These are phyloP conservation scores for Tetracladium maxilliforme DNA, from an alignment of 2,329 filamentous ascomycete species.

Conservation along the genomic window DNA sequence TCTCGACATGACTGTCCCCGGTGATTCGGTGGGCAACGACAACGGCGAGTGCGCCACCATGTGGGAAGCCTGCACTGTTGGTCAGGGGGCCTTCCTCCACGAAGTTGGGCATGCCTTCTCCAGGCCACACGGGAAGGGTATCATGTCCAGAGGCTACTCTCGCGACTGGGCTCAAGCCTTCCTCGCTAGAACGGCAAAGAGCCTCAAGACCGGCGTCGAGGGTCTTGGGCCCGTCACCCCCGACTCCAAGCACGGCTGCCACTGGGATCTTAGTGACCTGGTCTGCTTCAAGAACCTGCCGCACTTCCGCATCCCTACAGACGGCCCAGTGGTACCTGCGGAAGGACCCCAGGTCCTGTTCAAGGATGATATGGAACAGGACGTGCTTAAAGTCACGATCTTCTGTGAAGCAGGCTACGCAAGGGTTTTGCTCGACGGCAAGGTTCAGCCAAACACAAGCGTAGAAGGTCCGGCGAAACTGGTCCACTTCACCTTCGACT, in stretches of 20 bases:
- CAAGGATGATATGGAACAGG: too few species aligned
- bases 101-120: conserved; percentile 59
- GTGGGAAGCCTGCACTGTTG: conserved; percentile 28
- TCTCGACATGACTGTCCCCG: conserved; percentile 18
- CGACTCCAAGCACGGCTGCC: conserved; percentile 39
- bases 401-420: too few species aligned
- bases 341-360: too few species aligned
- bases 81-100: conserved; percentile 58
- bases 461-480: conserved; percentile 6
- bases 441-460: conserved; percentile 7
- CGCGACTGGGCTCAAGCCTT: conserved; percentile 27
- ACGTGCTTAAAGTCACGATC: too few species aligned
- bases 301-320: conserved; percentile 51
- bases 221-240: conserved; percentile 15
- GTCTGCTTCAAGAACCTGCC: conserved; percentile 54
- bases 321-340: conserved; percentile 29
- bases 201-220: conserved; percentile 14
- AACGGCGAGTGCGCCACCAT: conserved; percentile 24
- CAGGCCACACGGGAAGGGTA: conserved; percentile 51
- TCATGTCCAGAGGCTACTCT: conserved; percentile 38
- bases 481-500: conserved; percentile 9
- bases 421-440: conserved; percentile 14
- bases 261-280: conserved; percentile 54
- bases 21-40: conserved; percentile 22
- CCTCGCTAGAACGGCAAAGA: conserved; percentile 15